Evolutionary conservation across 148 eudicot species (phyloP).

Genomic region (Heliamphora exappendiculata): DNA sequence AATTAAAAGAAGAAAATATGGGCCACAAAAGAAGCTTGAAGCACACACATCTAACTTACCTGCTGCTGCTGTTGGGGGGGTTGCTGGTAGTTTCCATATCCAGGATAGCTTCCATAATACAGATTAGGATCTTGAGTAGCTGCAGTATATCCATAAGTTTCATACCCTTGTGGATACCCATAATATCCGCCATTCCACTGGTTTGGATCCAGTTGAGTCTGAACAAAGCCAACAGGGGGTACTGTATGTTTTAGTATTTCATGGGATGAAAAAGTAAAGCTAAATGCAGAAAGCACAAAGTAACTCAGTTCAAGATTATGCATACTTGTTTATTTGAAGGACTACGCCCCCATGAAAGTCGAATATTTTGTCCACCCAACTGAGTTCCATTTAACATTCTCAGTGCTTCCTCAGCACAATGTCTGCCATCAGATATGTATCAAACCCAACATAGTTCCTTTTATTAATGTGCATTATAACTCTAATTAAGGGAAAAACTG

Average conservation of each 20-base stretch:
- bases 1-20: neutral
- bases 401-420: conserved; percentile 79
- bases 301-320: neutral
- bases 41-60: neutral
- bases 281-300: neutral
- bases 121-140: conserved; percentile 75
- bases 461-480: neutral
- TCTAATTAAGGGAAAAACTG: neutral
- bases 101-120: conserved; percentile 80
- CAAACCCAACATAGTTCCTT: neutral
- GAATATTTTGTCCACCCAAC: conserved; percentile 71
- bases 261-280: neutral
- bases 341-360: conserved; percentile 98
- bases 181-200: conserved; percentile 73
- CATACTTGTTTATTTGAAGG: conserved; percentile 74
- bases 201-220: conserved; percentile 63
- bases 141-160: conserved; percentile 62
- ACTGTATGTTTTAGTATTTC: neutral
- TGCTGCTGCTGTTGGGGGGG: conserved; percentile 55
- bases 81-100: conserved; percentile 67
- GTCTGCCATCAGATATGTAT: conserved; percentile 31
- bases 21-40: neutral
- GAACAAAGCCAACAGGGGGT: conserved; percentile 16
- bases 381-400: conserved; percentile 56
- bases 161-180: conserved; percentile 73